A percentile compares a stretch with the other conserved stretches of the same genome.
Evolutionary conservation across 2,329 filamentous ascomycete species (phyloP).

Genomic region (Curvularia hawaiiensis): DNA sequence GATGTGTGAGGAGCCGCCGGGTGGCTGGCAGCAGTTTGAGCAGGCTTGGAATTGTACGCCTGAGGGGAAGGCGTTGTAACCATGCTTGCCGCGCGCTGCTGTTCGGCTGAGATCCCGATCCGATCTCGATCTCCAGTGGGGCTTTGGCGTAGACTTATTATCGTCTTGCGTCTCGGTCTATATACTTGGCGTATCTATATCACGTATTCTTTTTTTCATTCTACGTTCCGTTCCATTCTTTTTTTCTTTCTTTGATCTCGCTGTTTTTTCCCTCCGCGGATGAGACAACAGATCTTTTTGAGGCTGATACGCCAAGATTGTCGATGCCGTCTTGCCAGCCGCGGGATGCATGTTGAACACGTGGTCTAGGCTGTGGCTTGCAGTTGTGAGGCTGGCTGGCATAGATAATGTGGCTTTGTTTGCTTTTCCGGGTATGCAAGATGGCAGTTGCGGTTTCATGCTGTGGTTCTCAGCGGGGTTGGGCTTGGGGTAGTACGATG

Average conservation of each 20-base stretch:
- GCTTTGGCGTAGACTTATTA: not conserved
- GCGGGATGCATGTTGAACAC: not conserved
- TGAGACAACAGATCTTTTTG: not conserved
- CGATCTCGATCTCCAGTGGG: not conserved
- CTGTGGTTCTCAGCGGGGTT: not conserved
- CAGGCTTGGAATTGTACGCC: slow-evolving; percentile 53
- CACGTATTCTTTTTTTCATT: not conserved
- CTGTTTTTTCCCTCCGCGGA: not conserved
- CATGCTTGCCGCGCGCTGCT: not conserved
- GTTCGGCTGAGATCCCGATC: not conserved
- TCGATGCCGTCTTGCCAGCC: not conserved
- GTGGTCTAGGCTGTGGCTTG: not conserved
- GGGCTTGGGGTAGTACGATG: not conserved
- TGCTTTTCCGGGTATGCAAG: not conserved
- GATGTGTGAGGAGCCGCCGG: slow-evolving; percentile 59
- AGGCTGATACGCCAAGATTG: not conserved
- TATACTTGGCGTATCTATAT: not conserved
- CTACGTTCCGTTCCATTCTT: not conserved
- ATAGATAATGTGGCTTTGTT: not conserved
- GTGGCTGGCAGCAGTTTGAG: slow-evolving; percentile 62
- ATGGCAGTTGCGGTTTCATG: not conserved
- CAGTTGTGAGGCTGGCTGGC: not conserved
- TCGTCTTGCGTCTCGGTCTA: not conserved
- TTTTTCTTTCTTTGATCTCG: too few species aligned
- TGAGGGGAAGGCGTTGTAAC: slow-evolving; percentile 42